Base-by-base conservation (phyloP, 805 yeast genomes). In the Komagataella mondaviorum region DNA sequence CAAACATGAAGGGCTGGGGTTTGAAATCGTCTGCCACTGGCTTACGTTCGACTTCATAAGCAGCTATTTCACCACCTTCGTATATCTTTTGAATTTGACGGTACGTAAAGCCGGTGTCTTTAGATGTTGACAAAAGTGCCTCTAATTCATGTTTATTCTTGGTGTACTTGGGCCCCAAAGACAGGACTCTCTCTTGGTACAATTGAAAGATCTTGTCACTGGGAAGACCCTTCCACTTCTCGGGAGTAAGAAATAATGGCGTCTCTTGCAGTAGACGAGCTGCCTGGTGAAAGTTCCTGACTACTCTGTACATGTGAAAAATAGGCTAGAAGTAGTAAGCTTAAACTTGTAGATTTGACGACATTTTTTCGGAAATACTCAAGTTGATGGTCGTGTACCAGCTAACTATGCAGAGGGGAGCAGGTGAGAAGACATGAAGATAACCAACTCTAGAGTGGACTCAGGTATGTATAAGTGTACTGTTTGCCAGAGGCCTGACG, bases 181-280 rank as follows among this genome's bases (percentile, higher is more conserved):
- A 67, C 14, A 71, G 70, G 54, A 76, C 76, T 63, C 91, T 73
- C 58, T 78, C 71, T 55, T 77, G 70, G 62, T 79, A 85, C 54
- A 85, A 70, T 53, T 76, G 76, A 54, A 83, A 71, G 48, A 85
- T 77, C 55, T 75, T 71, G 52, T 80, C 78, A 14, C 85, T 76
- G 12, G 87, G 83, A 53, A 83, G 70, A 0, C 83, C 85, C 50
- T 71, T 69, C 95, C 95, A 85, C 51, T 76, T 73, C 52, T 77
- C 78, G 3, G 95, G 95, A 51, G 76, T 75, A 54, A 80, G 68
- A 57, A 76, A 77, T 23, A 81, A 64, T 14, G 61, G 57, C 18
- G 22, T 22, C 47, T 45, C 47, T 20, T 45, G 22, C 12, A 45
- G 23, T 14, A n/a, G 39, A 30, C 39, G 39, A 30, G n/a, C n/a